Percentiles rank a stretch among this genome's conserved stretches.
Evolutionary conservation across 2,329 filamentous ascomycete species (phyloP).

Genomic region (Peltaster fructicola): DNA sequence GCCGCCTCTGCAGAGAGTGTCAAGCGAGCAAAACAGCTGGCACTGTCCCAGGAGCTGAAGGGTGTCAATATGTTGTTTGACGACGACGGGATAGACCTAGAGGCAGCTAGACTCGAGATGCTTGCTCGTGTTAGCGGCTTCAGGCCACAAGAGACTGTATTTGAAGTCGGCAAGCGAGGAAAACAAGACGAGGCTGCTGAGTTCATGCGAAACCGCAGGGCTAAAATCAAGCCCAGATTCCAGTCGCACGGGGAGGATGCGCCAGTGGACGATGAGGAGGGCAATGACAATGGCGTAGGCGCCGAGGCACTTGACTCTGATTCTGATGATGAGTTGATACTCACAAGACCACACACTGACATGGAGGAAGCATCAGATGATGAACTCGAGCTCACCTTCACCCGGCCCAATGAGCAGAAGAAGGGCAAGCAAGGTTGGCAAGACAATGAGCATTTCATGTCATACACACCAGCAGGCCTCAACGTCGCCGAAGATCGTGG

Average conservation of each 20-base stretch:
- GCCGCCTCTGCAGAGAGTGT: constrained; percentile 81
- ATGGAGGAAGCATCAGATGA: constrained; percentile 32
- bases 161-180: constrained; percentile 67
- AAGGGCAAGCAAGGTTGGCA: constrained; percentile 35
- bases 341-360: constrained; percentile 17
- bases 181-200: constrained; percentile 50
- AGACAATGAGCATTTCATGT: constrained; percentile 89
- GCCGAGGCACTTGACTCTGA: constrained; percentile 8
- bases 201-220: constrained; percentile 55
- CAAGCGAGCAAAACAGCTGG: constrained; percentile 65
- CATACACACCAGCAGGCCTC: constrained; percentile 66
- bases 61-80: constrained; percentile 65
- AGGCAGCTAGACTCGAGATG: constrained; percentile 67
- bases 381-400: constrained; percentile 35
- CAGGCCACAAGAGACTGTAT: constrained; percentile 85
- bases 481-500: constrained; percentile 78
- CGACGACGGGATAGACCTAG: constrained; percentile 40
- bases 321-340: constrained; percentile 19
- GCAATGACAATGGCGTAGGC: too few relatives aligned
- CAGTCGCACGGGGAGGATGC: constrained; percentile 23
- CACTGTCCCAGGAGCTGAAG: constrained; percentile 48
- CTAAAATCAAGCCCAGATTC: constrained; percentile 42
- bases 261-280: constrained; percentile 7
- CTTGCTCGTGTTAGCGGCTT: constrained; percentile 76
- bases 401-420: constrained; percentile 16